Evolutionary conservation across 805 yeast genomes (phyloP), one percentile per base, ranked within the genome.

Genomic region (Candida mattraensis): DNA sequence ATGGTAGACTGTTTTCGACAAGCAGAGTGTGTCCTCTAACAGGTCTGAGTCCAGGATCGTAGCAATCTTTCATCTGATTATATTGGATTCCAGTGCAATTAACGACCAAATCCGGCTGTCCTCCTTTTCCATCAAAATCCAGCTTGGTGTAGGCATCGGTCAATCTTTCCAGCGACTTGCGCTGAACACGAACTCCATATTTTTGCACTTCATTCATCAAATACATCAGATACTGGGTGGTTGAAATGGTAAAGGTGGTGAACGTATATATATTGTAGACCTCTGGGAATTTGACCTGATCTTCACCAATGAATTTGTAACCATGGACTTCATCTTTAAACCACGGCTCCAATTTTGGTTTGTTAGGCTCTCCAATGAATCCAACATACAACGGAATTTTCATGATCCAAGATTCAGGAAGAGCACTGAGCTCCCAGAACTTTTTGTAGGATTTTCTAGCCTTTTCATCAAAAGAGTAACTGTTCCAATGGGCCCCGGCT

Each of bases 401-500:
- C 29, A 28, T 34, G 20, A 42, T 40, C 22, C 75, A 74, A n/a
- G 67, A 44, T 19, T 53, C 48, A 0, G 71, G 70, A 7, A 60
- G 64, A 7, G 37, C 35, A 5, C 70, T 64, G 37, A 71, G 50
- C 11, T 55, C 53, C 24, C 52, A 33, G 22, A 69, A 60, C 28
- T 57, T 61, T 2, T 38, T 39, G 45, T 72, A 72, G 1, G 64
- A 64, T 5, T 46, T 41, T 19, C 37, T 38, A 33, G 69, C 75
- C 33, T 62, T 48, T 30, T 66, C 64, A n/a, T 67, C 66, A 38
- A 60, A 60, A 3, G 67, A 67, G 40, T 61, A 56, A 3, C 70
- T 61, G n/a, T 55, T 63, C 84, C 87, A 80, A 42, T 79, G 78
- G 22, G 87, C 87, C 4, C 87, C 87, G 1, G 86, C 87, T 53